phyloP scores from a whole-genome alignment of 2,329 filamentous ascomycete species.

The Huntiella abstrusa region DNA sequence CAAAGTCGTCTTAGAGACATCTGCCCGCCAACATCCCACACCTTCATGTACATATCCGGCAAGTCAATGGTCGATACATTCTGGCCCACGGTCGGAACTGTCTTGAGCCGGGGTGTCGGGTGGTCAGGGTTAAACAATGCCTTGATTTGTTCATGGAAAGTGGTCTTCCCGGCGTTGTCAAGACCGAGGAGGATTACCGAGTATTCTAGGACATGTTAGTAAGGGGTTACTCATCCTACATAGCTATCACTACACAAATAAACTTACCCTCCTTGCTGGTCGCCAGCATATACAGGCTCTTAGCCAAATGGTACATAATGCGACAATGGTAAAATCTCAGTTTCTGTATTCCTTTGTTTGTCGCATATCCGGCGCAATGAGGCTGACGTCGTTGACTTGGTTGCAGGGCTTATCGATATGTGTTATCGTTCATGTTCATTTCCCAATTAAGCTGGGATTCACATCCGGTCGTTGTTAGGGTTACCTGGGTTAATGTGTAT shows the following conservation, averaged over 20 bases:
- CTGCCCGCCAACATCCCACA: constrained; percentile 96
- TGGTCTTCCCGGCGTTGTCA: constrained; percentile 97
- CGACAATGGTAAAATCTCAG: too few species aligned
- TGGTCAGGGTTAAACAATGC: constrained; percentile 53
- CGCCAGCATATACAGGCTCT: constrained; percentile 83
- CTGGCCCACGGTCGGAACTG: constrained; percentile 90
- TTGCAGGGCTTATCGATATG: too few species aligned
- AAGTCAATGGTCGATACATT: constrained; percentile 86
- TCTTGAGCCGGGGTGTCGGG: constrained; percentile 53
- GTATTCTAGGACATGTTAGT: constrained; percentile 46
- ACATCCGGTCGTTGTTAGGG: too few species aligned
- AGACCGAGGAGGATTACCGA: constrained; percentile 91
- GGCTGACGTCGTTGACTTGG: too few species aligned
- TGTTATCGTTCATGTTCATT: too few species aligned
- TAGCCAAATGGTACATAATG: constrained; percentile 84
- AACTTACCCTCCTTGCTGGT: constrained; percentile 81
- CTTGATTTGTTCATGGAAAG: constrained; percentile 92
- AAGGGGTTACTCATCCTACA: background rate
- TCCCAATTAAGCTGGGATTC: too few species aligned
- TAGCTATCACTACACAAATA: background rate
- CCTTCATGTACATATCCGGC: constrained; percentile 90
- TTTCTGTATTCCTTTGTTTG: too few species aligned
- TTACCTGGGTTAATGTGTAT: too few species aligned
- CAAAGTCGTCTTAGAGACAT: constrained; percentile 74
- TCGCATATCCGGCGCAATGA: too few species aligned